Conservation (phyloP, 2,329 filamentous ascomycete genomes). For the Cercospora sp. region DNA sequence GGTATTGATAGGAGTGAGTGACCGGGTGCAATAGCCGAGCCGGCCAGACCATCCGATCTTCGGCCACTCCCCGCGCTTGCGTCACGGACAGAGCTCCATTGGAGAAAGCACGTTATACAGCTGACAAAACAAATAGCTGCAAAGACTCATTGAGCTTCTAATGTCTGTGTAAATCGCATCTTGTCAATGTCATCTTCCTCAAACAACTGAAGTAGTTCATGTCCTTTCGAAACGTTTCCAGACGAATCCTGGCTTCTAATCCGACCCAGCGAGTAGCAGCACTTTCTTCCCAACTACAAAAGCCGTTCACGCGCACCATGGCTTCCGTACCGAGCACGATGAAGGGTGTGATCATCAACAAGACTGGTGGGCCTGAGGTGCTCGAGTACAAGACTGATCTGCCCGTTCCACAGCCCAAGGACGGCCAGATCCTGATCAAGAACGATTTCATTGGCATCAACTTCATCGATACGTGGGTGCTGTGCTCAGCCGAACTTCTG, state of each 20-base stretch:
- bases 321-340: constrained; percentile 64
- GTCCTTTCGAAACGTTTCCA: constrained; percentile 23
- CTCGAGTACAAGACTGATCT: constrained; percentile 69
- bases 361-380: constrained; percentile 71
- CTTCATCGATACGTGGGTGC: constrained; percentile 74
- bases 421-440: constrained; percentile 75
- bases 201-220: constrained; percentile 13
- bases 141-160: background rate
- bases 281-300: constrained; percentile 24
- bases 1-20: background rate
- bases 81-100: background rate
- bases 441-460: constrained; percentile 82
- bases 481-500: background rate
- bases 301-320: constrained; percentile 38
- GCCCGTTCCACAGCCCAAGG: constrained; percentile 65
- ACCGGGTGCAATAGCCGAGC: constrained; percentile 9
- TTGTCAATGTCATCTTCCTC: background rate
- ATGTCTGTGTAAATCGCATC: background rate
- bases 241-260: constrained; percentile 22
- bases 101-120: constrained; percentile 1
- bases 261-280: constrained; percentile 29
- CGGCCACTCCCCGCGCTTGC: constrained; percentile 6
- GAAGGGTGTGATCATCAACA: constrained; percentile 71
- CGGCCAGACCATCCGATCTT: background rate
- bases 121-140: constrained; percentile 2